Conservation (phyloP, 129 eudicot genomes). For the Oenanthe sinensis region DNA sequence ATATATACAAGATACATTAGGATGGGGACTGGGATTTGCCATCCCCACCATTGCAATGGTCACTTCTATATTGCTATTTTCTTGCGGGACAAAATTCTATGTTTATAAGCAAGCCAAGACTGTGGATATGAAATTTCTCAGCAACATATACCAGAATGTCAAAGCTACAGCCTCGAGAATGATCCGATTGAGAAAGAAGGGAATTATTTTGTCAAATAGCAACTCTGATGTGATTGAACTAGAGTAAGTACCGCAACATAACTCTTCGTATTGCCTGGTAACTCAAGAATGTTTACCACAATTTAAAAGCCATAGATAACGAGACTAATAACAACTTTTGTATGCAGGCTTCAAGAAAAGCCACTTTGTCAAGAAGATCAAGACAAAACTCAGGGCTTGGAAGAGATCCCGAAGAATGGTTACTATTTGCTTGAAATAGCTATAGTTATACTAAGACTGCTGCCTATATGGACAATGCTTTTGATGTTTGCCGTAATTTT, state of each 20-base stretch:
- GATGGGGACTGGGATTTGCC: constrained; percentile 98
- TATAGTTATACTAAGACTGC: constrained; percentile 41
- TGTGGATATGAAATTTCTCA: constrained; percentile 22
- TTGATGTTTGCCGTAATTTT: constrained; percentile 92
- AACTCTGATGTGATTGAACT: constrained; percentile 36
- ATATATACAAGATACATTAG: constrained; percentile 69
- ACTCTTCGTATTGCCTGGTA: neutral
- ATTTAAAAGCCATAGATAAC: neutral
- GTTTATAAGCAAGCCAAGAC: constrained; percentile 25
- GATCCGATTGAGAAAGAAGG: constrained; percentile 20
- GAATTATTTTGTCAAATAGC: constrained; percentile 8
- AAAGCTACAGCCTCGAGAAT: constrained; percentile 34
- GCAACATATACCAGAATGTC: constrained; percentile 24
- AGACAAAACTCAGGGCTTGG: constrained; percentile 14
- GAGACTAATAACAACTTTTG: neutral
- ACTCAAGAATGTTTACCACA: neutral
- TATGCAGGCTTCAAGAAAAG: constrained; percentile 55
- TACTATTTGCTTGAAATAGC: constrained; percentile 33
- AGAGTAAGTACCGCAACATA: constrained; percentile 56
- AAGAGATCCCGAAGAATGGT: constrained; percentile 17
- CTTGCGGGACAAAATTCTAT: constrained; percentile 53
- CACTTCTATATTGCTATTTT: constrained; percentile 45
- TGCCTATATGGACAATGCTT: constrained; percentile 81
- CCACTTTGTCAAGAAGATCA: constrained; percentile 32
- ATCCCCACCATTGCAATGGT: constrained; percentile 72